Base-by-base conservation (phyloP, 176 grass and related monocot genomes). In the Bothriochloa decipiens region DNA sequence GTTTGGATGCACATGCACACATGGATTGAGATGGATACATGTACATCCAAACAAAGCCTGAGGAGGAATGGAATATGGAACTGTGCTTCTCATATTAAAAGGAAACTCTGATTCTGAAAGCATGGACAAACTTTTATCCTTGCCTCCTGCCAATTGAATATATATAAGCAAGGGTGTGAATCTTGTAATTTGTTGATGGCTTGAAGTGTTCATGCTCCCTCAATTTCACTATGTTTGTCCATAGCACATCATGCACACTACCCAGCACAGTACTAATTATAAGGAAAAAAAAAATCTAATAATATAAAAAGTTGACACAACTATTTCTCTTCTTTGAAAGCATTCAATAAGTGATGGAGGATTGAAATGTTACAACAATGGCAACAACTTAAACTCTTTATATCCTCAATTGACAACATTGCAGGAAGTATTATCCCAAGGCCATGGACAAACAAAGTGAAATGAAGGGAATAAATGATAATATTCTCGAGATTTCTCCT, bases 91-190 rank as follows among this genome's bases (percentile, higher is more conserved):
- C 68, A 84, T 68, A 70, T n/a, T 50, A 69, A 23, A 79, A 67
- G 28, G 37, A 28, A 90, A 74, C 12, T 60, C 49, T 60, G n/a
- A 67, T 74, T 22, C 16, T 47, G 40, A 49, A 17, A 67, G 27
- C 36, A 78, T 72, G 83, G 11, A 55, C 7, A 72, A 57, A 72
- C 16, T 67, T 26, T 26, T 77, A 26, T 60, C 74, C 74, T 15
- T 46, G 69, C 2, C 17, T 66, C 45, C 60, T 79, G 14, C 22
- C 35, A 84, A 66, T 39, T 82, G 42, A 43, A 45, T 33, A 72
- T 33, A 72, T 40, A 43, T 41, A 41, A 41, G 40, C 40, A 41
- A 41, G 40, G 6, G 40, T 41, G 29, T 41, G 7, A 41, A 41
- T 41, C 40, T 41, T 41, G 40, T 41, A 41, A 41, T 41, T 41